Percentiles rank a stretch among this genome's conserved stretches.
Conservation (phyloP, 345 rosid genomes). For the Populus euphratica region DNA sequence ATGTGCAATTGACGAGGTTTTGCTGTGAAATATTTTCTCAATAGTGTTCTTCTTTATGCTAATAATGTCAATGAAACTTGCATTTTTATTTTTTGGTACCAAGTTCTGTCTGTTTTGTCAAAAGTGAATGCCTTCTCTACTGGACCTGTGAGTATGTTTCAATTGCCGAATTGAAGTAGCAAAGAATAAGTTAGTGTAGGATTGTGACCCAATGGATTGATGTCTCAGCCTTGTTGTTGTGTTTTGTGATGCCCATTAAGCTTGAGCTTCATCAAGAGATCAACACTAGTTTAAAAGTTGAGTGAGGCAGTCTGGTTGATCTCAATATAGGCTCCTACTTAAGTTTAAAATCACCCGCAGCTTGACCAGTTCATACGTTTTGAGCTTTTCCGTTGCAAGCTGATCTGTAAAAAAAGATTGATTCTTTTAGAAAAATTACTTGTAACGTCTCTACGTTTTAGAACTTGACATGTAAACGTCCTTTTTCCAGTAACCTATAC, state of each 20-base stretch:
- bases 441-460: neutral
- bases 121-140: neutral
- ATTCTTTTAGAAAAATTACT: neutral
- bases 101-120: neutral
- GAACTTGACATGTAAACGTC: neutral
- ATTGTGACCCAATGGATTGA: neutral
- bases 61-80: neutral
- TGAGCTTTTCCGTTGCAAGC: neutral
- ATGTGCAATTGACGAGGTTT: neutral
- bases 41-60: neutral
- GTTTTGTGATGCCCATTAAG: neutral
- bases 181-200: neutral
- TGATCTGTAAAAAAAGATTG: neutral
- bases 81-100: neutral
- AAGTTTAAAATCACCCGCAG: neutral
- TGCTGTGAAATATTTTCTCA: neutral
- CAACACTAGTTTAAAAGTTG: neutral
- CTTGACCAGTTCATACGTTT: neutral
- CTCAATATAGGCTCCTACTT: neutral
- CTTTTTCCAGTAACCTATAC: neutral
- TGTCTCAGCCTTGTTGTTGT: neutral
- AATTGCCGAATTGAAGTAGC: neutral
- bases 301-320: neutral
- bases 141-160: neutral
- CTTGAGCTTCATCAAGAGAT: neutral